Evolutionary conservation across 441 rosid genomes (phyloP).

Genomic region (Aquilaria agallochum): DNA sequence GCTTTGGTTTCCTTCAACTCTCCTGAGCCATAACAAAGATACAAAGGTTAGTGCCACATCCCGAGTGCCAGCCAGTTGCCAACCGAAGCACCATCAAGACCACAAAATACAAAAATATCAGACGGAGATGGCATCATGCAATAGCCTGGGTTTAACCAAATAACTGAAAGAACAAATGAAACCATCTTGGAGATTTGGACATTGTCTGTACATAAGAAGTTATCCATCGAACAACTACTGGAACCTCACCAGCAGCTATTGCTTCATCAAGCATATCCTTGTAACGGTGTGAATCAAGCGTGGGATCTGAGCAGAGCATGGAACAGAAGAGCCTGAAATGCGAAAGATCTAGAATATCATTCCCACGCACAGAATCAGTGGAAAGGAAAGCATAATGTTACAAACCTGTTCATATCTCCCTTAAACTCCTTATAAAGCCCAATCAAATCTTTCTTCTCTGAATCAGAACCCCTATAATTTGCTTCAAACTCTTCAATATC

Average conservation of each 20-base stretch:
- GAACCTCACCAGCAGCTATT: constrained; percentile 56
- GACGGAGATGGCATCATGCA: too few relatives aligned
- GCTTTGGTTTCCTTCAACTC: constrained; percentile 67
- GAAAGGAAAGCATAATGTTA: background rate
- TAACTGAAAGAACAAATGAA: too few relatives aligned
- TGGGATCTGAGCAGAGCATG: constrained; percentile 86
- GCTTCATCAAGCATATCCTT: constrained; percentile 73
- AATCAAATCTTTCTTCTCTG: constrained; percentile 84
- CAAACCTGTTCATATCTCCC: constrained; percentile 81
- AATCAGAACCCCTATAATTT: constrained; percentile 86
- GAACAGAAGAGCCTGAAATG: constrained; percentile 77
- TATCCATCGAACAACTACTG: constrained; percentile 1
- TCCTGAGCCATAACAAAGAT: constrained; percentile 33
- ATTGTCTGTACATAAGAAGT: too few relatives aligned
- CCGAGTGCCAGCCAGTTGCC: background rate
- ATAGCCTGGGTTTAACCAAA: too few relatives aligned
- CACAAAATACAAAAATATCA: too few relatives aligned
- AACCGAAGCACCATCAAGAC: too few relatives aligned
- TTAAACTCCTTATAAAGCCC: constrained; percentile 53
- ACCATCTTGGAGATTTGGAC: too few relatives aligned
- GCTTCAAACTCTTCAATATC: constrained; percentile 90
- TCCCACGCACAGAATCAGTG: constrained; percentile 8
- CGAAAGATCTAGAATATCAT: constrained; percentile 6
- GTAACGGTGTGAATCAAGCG: constrained; percentile 92
- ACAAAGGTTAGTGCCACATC: background rate